Evolutionary conservation across 805 yeast genomes (phyloP).

Genomic region (Pichia eremophila): DNA sequence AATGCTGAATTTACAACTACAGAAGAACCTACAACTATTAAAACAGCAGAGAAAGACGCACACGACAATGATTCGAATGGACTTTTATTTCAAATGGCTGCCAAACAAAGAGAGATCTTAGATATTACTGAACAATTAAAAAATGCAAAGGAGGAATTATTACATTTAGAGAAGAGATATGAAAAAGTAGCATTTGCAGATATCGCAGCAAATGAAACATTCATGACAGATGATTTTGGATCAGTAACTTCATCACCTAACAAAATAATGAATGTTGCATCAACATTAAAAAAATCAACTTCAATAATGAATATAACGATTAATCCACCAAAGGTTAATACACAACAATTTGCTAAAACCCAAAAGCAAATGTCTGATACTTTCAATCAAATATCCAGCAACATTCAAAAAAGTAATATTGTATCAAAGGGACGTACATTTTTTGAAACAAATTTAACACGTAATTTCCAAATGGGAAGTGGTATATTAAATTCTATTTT

Average conservation of each 20-base stretch:
- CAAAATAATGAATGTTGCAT: background rate
- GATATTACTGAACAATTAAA: conserved; percentile 40
- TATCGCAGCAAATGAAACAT: background rate
- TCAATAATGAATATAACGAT: conserved; percentile 10
- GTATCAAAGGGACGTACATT: conserved; percentile 19
- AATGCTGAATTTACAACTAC: too few relatives aligned
- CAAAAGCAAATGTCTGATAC: conserved; percentile 13
- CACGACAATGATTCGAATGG: conserved; percentile 14
- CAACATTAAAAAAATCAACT: conserved; percentile 7
- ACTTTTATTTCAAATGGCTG: conserved; percentile 32
- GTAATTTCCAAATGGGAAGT: conserved; percentile 10
- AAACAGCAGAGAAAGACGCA: background rate
- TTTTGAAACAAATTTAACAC: conserved; percentile 18
- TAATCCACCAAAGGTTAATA: background rate
- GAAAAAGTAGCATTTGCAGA: conserved; percentile 1
- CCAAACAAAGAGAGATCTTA: conserved; percentile 43
- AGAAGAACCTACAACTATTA: background rate
- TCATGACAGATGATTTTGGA: background rate
- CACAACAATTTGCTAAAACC: conserved; percentile 3
- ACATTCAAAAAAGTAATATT: conserved; percentile 18
- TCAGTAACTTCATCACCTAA: background rate
- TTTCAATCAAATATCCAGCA: conserved; percentile 17
- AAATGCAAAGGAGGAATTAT: conserved; percentile 31
- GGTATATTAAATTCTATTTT: conserved; percentile 10
- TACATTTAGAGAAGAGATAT: conserved; percentile 26